Base-by-base conservation (phyloP, 2,329 filamentous ascomycete genomes). In the Ascochyta rabiei region DNA sequence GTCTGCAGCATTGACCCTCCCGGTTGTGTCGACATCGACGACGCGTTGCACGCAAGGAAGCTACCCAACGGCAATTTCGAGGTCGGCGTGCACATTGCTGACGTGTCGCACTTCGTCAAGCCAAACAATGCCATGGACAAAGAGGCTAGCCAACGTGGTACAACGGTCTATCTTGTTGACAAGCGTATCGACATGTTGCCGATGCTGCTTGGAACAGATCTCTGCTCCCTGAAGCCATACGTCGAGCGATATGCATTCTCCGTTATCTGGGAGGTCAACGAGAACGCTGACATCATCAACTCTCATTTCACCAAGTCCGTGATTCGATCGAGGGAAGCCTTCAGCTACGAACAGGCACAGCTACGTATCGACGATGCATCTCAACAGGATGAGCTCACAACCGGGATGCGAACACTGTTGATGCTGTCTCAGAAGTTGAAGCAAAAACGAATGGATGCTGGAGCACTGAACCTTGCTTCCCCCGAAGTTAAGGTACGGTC, bases 151-250 rank as follows among this genome's bases (percentile, higher is more conserved):
- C 86, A 96, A 69, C 89, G 95, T 67, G 95, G 95, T 59, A 98
- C 95, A 4, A 98, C 93, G 0, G 95, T 99, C 24, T 99, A 99
- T 73, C 82, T 99, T 15, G 95, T 99, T 3, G 95, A 99, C 77
- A 99, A 99, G 82, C 92, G 95, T 67, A 99, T 99, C 68, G 96
- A 99, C 80, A 99, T 99, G 96, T 83, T 99, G 75, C 96, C 96
- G 1, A 93, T 92, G 83, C 87, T 99, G 28, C 87, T 99, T 12
- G 95, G 95, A 53, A 99, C 95, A 0, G 93, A 99, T 69, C 82
- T 99, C 1, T 99, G 95, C 78, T 99, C 95, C 0, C 81, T 99
- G 18, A 98, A 98, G 75, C 95, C 95, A 0, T 95, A 97, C 67
- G 92, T 99, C n/a, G 95, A 99, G 78, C 90, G 80, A 15, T 82